Evolutionary conservation across 108 stramenopile species (phyloP).

Genomic region (Skeletonema marinoi): DNA sequence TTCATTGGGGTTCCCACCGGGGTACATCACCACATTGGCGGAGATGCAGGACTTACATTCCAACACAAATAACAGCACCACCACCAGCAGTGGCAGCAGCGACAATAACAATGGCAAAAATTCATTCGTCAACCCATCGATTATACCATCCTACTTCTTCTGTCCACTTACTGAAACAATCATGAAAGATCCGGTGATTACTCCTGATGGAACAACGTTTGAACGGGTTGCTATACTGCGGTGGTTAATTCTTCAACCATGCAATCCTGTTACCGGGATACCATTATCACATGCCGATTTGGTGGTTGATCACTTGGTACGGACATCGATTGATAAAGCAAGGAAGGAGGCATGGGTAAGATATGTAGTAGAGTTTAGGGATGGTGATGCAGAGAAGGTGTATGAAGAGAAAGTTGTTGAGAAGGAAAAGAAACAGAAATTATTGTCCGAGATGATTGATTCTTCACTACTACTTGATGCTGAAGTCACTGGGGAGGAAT

Average conservation of each 20-base stretch:
- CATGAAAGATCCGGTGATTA: conserved; percentile 67
- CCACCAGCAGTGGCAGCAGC: background rate
- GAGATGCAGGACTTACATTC: conserved; percentile 19
- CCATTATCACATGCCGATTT: conserved; percentile 22
- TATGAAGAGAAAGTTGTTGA: conserved; percentile 12
- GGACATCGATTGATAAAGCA: conserved; percentile 31
- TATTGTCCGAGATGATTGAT: background rate
- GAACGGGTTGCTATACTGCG: conserved; percentile 53
- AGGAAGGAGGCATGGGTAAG: conserved; percentile 44
- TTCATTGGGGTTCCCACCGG: conserved; percentile 46
- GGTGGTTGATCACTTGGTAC: conserved; percentile 29
- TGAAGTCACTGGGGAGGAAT: background rate
- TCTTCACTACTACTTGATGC: background rate
- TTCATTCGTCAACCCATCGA: conserved; percentile 21
- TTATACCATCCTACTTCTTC: conserved; percentile 57
- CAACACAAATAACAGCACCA: conserved; percentile 1
- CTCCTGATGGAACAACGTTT: conserved; percentile 51
- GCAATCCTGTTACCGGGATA: conserved; percentile 25
- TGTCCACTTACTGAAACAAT: conserved; percentile 58
- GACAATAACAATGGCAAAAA: background rate
- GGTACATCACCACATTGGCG: conserved; percentile 28
- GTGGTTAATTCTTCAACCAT: conserved; percentile 12
- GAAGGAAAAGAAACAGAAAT: background rate
- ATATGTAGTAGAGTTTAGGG: conserved; percentile 27
- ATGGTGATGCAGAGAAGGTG: conserved; percentile 2